Percentiles rank a stretch among this genome's conserved stretches.
Conservation (phyloP, 192 early-diverging fungal species). For the Backusella australiensis region DNA sequence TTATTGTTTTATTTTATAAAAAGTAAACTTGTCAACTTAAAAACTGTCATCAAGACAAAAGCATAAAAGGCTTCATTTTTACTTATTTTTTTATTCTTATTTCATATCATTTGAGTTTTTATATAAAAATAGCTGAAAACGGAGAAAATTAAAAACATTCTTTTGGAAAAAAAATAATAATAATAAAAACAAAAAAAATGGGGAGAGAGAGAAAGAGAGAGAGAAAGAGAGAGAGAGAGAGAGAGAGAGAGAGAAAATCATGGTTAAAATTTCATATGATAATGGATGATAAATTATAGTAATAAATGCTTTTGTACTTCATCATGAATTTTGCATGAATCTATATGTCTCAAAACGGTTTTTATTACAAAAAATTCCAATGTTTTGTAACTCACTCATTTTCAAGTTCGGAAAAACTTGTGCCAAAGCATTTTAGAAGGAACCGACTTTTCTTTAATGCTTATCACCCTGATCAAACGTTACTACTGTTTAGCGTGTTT, state of each 20-base stretch:
- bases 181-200: not conserved
- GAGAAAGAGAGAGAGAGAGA: no score
- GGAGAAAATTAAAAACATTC: not conserved
- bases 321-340: no score
- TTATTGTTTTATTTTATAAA: not conserved
- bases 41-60: no score
- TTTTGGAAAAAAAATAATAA: not conserved
- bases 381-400: not conserved
- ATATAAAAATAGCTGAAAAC: not conserved
- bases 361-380: not conserved
- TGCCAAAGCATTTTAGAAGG: not conserved
- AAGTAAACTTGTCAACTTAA: not conserved
- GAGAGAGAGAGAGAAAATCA: not conserved
- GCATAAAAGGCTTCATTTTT: no score
- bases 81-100: no score
- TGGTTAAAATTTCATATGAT: not conserved
- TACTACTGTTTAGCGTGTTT: not conserved
- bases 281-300: not conserved
- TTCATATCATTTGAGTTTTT: no score
- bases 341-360: no score
- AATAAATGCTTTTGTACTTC: no score
- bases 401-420: not conserved
- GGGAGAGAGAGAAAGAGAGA: not conserved
- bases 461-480: not conserved
- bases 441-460: not conserved